Evolutionary conservation across 2,329 filamentous ascomycete genomes (phyloP), one percentile per base, ranked within the genome.

Genomic region (Alternaria angustiovoidea): DNA sequence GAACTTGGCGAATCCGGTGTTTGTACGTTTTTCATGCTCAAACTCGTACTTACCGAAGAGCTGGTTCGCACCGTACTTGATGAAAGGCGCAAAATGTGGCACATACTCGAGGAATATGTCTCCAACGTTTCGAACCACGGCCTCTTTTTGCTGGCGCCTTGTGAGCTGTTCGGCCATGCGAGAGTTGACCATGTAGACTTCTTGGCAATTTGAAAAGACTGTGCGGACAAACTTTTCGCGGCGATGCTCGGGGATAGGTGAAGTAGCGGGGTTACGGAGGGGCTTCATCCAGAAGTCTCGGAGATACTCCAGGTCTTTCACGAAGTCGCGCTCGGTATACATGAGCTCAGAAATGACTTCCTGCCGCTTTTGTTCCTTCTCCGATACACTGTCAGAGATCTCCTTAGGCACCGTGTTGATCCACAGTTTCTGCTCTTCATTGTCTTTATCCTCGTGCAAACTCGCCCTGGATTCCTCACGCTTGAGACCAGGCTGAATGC

Each of bases 271-370:
- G 57, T 86, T 86, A 51, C 93, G 89, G 58, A 99, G 81, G 9
- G 95, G 95, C 68, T 95, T 87, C 82, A 99, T 97, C 95, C 95
- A 99, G 83, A 98, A 99, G 81, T 99, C 95, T 63, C 95, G 89
- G 30, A 99, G 84, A 75, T 99, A 99, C 79, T 99, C 95, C 71
- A 99, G 84, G 79, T 99, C 95, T 82, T 99, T 99, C 76, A 99
- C 95, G 72, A 99, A 99, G 81, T 99, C 95, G 69, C 95, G 88
- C 78, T 99, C 95, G 0, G 95, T 99, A 81, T 99, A 99, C 88
- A 96, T 97, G 63, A 98, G 89, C 78, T 99, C 95, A 6, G 94
- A 97, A 61, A 99, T 97, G 69, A 99, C 92, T 76, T 99, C 95
- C 77, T 99, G 95, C 44, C 95, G 88, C 83, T 98, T 98, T 88